Evolutionary conservation across 2,329 filamentous ascomycete genomes (phyloP).

Genomic region (Conoideocrella luteorostrata): DNA sequence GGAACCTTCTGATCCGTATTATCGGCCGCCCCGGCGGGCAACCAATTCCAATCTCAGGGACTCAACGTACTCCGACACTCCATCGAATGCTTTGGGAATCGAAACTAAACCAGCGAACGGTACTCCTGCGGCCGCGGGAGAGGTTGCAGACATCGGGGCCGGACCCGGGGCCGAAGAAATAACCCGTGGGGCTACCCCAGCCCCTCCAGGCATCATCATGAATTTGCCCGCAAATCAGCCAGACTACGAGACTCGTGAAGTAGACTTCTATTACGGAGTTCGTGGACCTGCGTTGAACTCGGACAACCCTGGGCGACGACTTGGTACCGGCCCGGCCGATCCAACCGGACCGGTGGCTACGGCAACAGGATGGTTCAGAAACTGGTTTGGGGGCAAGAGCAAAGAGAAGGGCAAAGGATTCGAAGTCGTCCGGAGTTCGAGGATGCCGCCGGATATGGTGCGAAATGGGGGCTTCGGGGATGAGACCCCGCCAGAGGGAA

Average conservation of each 20-base stretch:
- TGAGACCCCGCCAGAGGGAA: slow-evolving; percentile 61
- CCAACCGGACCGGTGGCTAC: slow-evolving; percentile 87
- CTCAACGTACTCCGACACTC: slow-evolving; percentile 24
- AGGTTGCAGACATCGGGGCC: slow-evolving; percentile 32
- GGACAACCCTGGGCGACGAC: slow-evolving; percentile 70
- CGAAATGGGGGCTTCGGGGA: slow-evolving; percentile 48
- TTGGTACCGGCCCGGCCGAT: slow-evolving; percentile 91
- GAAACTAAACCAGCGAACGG: slow-evolving; percentile 25
- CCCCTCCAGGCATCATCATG: slow-evolving; percentile 27
- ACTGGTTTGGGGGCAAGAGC: slow-evolving; percentile 71
- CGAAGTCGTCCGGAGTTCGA: slow-evolving; percentile 85
- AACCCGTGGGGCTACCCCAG: slow-evolving; percentile 38
- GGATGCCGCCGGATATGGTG: slow-evolving; percentile 71
- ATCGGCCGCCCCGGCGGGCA: slow-evolving; percentile 72
- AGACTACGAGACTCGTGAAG: slow-evolving; percentile 90
- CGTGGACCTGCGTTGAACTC: slow-evolving; percentile 82
- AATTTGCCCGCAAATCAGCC: slow-evolving; percentile 51
- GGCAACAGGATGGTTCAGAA: slow-evolving; percentile 83
- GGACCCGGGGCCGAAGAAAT: slow-evolving; percentile 32
- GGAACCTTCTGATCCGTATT: slow-evolving; percentile 70
- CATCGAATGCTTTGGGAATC: slow-evolving; percentile 20
- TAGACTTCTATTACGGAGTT: slow-evolving; percentile 94
- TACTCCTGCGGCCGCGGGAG: slow-evolving; percentile 11
- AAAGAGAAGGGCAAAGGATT: slow-evolving; percentile 97
- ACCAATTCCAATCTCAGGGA: slow-evolving; percentile 54